phyloP scores from a whole-genome alignment of 2,329 filamentous ascomycete genomes.

The Corynespora cassiicola region DNA sequence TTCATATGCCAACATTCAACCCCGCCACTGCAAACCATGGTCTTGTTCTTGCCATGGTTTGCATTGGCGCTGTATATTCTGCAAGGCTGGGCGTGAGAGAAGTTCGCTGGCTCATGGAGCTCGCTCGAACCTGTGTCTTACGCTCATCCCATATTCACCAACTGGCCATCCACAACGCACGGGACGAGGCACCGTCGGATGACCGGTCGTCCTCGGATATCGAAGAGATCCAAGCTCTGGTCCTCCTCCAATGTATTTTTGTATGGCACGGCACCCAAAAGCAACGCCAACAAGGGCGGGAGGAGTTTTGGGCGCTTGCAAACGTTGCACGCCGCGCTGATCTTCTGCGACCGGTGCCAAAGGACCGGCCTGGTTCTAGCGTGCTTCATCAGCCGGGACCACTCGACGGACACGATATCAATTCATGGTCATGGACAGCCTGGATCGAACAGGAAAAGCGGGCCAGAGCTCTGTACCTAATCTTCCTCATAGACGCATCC shows the following conservation, averaged over 20 bases:
- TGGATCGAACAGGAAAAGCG: constrained; percentile 78
- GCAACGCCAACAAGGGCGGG: constrained; percentile 69
- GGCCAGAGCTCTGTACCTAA: constrained; percentile 68
- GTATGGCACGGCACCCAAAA: constrained; percentile 73
- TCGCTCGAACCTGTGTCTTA: constrained; percentile 65
- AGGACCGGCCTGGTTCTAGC: constrained; percentile 59
- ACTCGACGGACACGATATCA: constrained; percentile 50
- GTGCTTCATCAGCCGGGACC: constrained; percentile 65
- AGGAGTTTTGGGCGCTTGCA: constrained; percentile 64
- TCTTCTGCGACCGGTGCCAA: constrained; percentile 61
- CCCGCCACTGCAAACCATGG: constrained; percentile 70
- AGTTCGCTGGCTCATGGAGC: constrained; percentile 72
- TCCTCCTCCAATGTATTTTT: constrained; percentile 67
- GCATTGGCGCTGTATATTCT: constrained; percentile 77
- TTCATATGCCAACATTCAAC: constrained; percentile 75
- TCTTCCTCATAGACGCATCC: constrained; percentile 69
- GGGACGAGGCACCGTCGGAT: constrained; percentile 50
- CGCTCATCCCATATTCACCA: constrained; percentile 61
- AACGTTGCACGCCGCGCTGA: constrained; percentile 63
- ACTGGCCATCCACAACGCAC: constrained; percentile 44
- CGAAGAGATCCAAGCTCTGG: constrained; percentile 72
- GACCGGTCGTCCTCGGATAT: constrained; percentile 51
- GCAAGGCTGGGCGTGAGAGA: constrained; percentile 65
- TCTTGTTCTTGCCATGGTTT: constrained; percentile 73
- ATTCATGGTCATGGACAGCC: constrained; percentile 67